phyloP scores from a whole-genome alignment of 1,284 basidiomycete genomes.

The Sporisorium exsertum region DNA sequence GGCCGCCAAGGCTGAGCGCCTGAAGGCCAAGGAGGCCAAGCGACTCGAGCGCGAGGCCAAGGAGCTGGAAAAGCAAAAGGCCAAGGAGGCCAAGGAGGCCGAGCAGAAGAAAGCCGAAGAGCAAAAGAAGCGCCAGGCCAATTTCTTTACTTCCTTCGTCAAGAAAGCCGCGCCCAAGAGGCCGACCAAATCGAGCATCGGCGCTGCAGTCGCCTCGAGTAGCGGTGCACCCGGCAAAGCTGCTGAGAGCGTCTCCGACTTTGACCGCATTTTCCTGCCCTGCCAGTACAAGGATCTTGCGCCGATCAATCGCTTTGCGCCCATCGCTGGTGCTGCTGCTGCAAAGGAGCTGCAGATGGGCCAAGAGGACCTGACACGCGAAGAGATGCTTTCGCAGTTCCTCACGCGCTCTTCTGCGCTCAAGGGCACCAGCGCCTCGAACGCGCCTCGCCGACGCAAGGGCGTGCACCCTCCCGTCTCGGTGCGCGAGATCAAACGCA shows the following conservation, averaged over 20 bases:
- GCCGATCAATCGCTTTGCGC: conserved; percentile 58
- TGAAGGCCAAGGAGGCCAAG: conserved; percentile 50
- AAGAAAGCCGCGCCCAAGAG: conserved; percentile 49
- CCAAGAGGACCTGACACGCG: conserved; percentile 18
- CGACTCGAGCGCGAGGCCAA: conserved; percentile 50
- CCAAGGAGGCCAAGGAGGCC: conserved; percentile 59
- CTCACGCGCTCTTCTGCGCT: conserved; percentile 19
- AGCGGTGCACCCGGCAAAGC: conserved; percentile 20
- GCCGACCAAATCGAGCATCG: conserved; percentile 9
- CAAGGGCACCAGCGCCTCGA: background rate
- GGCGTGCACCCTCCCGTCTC: conserved; percentile 58
- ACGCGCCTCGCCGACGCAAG: conserved; percentile 15
- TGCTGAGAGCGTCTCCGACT: conserved; percentile 43
- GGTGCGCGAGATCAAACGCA: conserved; percentile 65
- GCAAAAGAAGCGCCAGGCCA: conserved; percentile 51
- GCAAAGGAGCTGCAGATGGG: conserved; percentile 22
- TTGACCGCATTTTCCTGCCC: conserved; percentile 63
- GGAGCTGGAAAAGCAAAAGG: conserved; percentile 67
- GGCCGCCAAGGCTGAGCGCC: conserved; percentile 69
- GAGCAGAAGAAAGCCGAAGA: conserved; percentile 72
- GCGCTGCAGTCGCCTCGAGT: conserved; percentile 11
- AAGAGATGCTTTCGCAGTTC: conserved; percentile 55
- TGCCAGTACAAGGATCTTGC: conserved; percentile 66
- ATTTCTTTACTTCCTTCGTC: conserved; percentile 62
- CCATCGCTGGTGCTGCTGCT: background rate